A percentile compares a stretch with the other conserved stretches of the same genome.
These are phyloP conservation scores for Agastache rugosa DNA, from an alignment of 257 asterid species.

Conservation along the genomic window DNA sequence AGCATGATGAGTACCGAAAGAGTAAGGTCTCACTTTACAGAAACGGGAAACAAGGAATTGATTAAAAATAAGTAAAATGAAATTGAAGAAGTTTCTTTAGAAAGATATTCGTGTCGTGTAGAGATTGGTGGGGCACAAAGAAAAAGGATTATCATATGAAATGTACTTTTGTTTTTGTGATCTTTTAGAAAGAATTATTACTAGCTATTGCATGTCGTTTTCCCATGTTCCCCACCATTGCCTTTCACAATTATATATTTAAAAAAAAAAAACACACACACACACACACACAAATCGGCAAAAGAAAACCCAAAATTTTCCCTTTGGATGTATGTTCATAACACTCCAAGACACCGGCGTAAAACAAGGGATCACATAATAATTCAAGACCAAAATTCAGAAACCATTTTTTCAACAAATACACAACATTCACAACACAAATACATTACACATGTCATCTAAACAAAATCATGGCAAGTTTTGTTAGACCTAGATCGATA, in stretches of 20 bases:
- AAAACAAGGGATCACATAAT: conserved; percentile 15
- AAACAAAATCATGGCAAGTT: too few species aligned
- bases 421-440: too few species aligned
- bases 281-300: too few species aligned
- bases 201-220: conserved; percentile 55
- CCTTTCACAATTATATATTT: conserved; percentile 12
- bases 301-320: background rate
- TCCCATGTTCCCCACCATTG: conserved; percentile 48
- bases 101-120: conserved; percentile 49
- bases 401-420: background rate
- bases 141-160: conserved; percentile 49
- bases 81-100: conserved; percentile 56
- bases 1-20: conserved; percentile 29
- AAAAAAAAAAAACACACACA: too few species aligned
- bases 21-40: conserved; percentile 42
- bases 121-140: conserved; percentile 58
- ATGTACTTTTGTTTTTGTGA: conserved; percentile 42
- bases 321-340: conserved; percentile 25
- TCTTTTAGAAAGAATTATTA: conserved; percentile 45
- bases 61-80: conserved; percentile 22
- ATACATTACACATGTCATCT: too few species aligned
- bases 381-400: background rate
- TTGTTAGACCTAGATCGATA: background rate
- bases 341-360: conserved; percentile 16
- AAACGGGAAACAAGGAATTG: conserved; percentile 42